Evolutionary conservation across 2,329 filamentous ascomycete genomes (phyloP).

Genomic region (Capronia coronata): DNA sequence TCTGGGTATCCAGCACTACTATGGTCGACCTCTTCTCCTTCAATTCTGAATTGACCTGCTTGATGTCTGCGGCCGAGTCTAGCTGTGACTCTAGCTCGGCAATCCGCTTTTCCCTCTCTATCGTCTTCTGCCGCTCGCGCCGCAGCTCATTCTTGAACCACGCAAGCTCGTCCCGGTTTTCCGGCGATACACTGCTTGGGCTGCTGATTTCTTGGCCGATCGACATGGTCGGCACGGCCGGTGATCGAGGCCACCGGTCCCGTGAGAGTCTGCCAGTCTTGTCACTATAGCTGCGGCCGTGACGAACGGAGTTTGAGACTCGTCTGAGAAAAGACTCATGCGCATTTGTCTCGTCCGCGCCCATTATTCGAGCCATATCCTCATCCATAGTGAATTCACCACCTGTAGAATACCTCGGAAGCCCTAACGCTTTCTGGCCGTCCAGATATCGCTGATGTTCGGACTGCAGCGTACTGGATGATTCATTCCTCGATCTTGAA

Average conservation of each 20-base stretch:
- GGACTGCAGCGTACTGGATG: constrained; percentile 40
- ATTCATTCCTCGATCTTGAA: constrained; percentile 42
- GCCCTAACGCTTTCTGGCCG: constrained; percentile 56
- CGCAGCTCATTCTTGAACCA: constrained; percentile 66
- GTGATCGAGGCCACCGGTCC: constrained; percentile 66
- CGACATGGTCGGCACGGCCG: constrained; percentile 44
- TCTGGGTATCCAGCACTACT: constrained; percentile 85
- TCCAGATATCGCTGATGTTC: constrained; percentile 36
- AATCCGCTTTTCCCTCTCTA: constrained; percentile 79
- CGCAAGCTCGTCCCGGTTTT: constrained; percentile 55
- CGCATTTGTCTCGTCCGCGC: constrained; percentile 58
- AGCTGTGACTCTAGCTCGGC: constrained; percentile 64
- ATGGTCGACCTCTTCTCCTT: constrained; percentile 93
- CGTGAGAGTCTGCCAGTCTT: constrained; percentile 50
- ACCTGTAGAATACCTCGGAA: constrained; percentile 67
- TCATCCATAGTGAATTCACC: constrained; percentile 92
- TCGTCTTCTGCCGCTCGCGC: constrained; percentile 74
- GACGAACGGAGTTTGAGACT: constrained; percentile 88
- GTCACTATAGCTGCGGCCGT: constrained; percentile 81
- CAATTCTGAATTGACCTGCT: constrained; percentile 77
- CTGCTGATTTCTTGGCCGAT: constrained; percentile 59
- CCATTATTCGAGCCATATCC: constrained; percentile 84
- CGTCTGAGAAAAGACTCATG: constrained; percentile 76
- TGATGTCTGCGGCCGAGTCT: constrained; percentile 56
- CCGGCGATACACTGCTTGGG: constrained; percentile 57